These are phyloP conservation scores for Suhomyces maxii DNA, from an alignment of 1,139 yeast species.

Conservation along the genomic window DNA sequence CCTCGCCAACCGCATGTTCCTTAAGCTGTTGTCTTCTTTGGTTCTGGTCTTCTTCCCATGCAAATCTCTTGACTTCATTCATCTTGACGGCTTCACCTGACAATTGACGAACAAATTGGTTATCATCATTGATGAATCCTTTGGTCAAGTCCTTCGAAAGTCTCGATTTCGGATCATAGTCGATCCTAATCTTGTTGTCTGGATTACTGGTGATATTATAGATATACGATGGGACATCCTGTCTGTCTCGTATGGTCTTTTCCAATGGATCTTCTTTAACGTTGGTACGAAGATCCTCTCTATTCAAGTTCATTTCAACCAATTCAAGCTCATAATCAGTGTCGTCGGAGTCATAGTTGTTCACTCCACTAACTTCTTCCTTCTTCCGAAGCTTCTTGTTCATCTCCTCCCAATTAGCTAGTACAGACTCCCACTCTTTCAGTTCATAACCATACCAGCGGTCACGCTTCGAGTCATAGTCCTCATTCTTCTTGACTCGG, in stretches of 20 bases:
- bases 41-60: slow-evolving; percentile 45
- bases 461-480: slow-evolving; percentile 71
- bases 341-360: slow-evolving; percentile 38
- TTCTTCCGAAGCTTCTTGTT: slow-evolving; percentile 24
- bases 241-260: slow-evolving; percentile 46
- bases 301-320: slow-evolving; percentile 45
- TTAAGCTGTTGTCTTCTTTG: slow-evolving; percentile 18
- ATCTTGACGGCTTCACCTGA: slow-evolving; percentile 54
- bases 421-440: slow-evolving; percentile 55
- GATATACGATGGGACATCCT: slow-evolving; percentile 55
- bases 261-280: slow-evolving; percentile 39
- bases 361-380: slow-evolving; percentile 14
- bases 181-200: slow-evolving; percentile 25
- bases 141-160: slow-evolving; percentile 44
- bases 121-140: slow-evolving; percentile 51
- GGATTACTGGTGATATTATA: slow-evolving; percentile 32
- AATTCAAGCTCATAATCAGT: slow-evolving; percentile 52
- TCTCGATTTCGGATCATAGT: slow-evolving; percentile 60
- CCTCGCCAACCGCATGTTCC: slow-evolving; percentile 4
- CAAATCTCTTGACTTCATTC: slow-evolving; percentile 50
- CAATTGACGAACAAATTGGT: slow-evolving; percentile 53
- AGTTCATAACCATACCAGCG: slow-evolving; percentile 76
- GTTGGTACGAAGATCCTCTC: slow-evolving; percentile 26
- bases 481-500: slow-evolving; percentile 39
- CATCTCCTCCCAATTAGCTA: slow-evolving; percentile 45